Evolutionary conservation across 345 rosid genomes (phyloP).

Genomic region (Acer saccharum): DNA sequence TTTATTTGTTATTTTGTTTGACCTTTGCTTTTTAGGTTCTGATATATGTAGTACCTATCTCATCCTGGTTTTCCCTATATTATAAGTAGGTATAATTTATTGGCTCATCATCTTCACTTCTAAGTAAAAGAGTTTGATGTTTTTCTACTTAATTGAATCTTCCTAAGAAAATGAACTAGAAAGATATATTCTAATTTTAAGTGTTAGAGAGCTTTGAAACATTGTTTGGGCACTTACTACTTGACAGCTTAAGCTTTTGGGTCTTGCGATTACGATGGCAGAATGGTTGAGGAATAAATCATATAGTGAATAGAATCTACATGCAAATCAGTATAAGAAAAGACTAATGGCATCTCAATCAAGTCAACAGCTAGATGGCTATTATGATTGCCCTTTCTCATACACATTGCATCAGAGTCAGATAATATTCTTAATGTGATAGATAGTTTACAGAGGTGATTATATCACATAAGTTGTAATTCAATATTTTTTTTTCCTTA

Average conservation of each 20-base stretch:
- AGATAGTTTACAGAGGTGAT: not conserved
- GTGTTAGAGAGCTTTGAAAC: not conserved
- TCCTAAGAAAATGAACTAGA: not conserved
- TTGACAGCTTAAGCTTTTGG: not conserved
- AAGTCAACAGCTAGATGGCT: not conserved
- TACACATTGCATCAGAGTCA: not conserved
- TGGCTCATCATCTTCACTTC: not conserved
- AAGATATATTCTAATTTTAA: not conserved
- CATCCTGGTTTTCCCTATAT: conserved; percentile 11
- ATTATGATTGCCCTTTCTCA: not conserved
- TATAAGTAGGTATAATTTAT: not conserved
- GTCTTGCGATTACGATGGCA: not conserved
- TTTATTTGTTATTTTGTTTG: not conserved
- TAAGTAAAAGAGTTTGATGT: not conserved
- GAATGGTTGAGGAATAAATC: not conserved
- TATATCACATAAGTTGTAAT: not conserved
- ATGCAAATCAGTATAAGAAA: conserved; percentile 2
- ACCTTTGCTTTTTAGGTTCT: not conserved
- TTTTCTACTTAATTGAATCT: conserved; percentile 9
- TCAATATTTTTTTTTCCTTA: not conserved
- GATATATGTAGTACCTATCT: not conserved
- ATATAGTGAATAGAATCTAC: not conserved
- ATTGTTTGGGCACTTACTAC: not conserved
- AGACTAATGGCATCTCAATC: not conserved
- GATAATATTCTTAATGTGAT: conserved; percentile 3